Evolutionary conservation across 192 early-diverging fungal species (phyloP).

Genomic region (Entomortierella chlamydospora): DNA sequence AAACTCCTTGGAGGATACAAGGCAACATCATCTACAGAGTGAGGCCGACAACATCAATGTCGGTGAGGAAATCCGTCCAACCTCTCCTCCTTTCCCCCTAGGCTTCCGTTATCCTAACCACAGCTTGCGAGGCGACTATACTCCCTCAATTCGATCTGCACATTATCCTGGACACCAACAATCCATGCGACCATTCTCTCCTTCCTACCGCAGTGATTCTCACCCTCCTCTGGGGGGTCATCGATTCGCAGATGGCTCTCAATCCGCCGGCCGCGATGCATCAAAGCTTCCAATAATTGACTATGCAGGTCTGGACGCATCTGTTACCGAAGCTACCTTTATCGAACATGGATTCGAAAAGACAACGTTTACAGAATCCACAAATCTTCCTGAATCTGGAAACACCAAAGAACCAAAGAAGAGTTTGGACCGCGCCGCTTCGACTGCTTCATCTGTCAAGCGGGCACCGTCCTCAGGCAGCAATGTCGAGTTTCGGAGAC

Average conservation of each 20-base stretch:
- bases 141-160: conserved; percentile 22
- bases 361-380: background rate
- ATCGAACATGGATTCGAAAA: conserved; percentile 20
- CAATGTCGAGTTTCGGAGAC: conserved; percentile 17
- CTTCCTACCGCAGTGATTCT: conserved; percentile 15
- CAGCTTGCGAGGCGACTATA: conserved; percentile 6
- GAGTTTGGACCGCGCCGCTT: conserved; percentile 2
- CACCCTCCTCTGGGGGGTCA: conserved; percentile 18
- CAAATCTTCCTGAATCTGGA: background rate
- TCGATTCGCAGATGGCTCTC: conserved; percentile 10
- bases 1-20: background rate
- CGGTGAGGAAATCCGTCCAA: background rate
- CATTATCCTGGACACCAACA: conserved; percentile 9
- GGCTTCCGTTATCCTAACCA: conserved; percentile 13
- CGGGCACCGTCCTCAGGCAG: conserved; percentile 4
- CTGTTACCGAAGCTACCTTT: conserved; percentile 17
- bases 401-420: background rate
- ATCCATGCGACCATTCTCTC: conserved; percentile 17
- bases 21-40: too few relatives aligned
- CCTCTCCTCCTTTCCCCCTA: background rate
- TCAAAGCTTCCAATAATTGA: conserved; percentile 22
- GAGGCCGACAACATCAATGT: background rate
- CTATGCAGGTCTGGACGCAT: conserved; percentile 35
- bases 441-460: conserved; percentile 19
- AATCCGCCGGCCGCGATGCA: background rate